These are phyloP conservation scores for Zalaria sp. DNA, from an alignment of 2,329 filamentous ascomycete genomes.

Conservation along the genomic window DNA sequence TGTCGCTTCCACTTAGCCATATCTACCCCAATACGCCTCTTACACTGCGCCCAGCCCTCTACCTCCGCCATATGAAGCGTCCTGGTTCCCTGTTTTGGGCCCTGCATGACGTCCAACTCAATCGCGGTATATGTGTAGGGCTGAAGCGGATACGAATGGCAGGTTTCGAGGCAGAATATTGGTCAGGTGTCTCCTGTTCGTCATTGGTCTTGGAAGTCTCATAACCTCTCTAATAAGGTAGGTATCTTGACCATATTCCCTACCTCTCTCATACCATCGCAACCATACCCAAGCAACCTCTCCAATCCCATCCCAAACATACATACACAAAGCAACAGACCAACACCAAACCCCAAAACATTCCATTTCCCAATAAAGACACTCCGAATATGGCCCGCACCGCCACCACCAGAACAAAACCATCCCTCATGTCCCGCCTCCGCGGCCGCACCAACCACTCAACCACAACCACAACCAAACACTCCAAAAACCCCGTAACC, in stretches of 20 bases:
- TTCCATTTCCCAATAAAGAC: too few species aligned
- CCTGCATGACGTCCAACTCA: background rate
- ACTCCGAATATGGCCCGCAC: conserved; percentile 3
- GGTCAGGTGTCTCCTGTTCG: background rate
- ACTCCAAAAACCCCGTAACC: conserved; percentile 26
- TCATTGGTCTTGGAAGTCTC: background rate
- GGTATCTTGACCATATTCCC: background rate
- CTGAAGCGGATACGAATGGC: background rate
- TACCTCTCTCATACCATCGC: background rate
- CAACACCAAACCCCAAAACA: too few species aligned
- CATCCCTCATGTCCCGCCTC: conserved; percentile 41
- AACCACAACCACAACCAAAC: conserved; percentile 27
- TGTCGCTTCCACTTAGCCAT: background rate
- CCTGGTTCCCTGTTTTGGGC: background rate
- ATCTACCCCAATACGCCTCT: background rate
- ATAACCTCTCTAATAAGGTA: background rate
- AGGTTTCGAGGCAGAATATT: background rate
- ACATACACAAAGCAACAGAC: background rate
- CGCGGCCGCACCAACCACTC: conserved; percentile 28
- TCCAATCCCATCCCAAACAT: background rate
- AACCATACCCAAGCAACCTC: too few species aligned
- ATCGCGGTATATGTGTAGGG: background rate
- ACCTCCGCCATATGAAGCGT: background rate
- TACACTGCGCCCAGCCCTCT: background rate
- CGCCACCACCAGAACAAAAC: conserved; percentile 29